Evolutionary conservation across 257 asterid genomes (phyloP), one percentile per base, ranked within the genome.

Genomic region (Salvia hispanica): DNA sequence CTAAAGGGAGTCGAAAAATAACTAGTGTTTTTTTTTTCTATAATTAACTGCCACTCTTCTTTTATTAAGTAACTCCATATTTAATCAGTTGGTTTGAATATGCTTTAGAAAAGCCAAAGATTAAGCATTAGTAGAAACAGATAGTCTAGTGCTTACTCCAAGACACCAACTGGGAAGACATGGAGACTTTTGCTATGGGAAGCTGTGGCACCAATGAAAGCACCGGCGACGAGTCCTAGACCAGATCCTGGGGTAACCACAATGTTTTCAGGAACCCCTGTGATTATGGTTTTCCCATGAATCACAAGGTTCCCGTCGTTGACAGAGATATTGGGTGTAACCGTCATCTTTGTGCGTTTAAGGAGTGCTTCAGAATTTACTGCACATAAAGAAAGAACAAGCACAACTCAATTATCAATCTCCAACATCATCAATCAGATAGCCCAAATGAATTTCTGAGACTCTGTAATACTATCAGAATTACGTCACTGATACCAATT

Each of bases 131-230:
- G 13, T 7, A 25, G 14, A 44, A 67, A 64, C 51, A 25, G 62
- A 66, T 10, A 21, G 62, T 58, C 5, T 11, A 62, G 31, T 25
- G 45, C 96, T 77, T 77, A 92, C 98, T 92, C 96, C 58, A 92
- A 80, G 55, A 76, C 82, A 21, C 98, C 98, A 39, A 92, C 88
- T 7, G 98, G 98, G 69, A 86, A 86, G 56, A 87, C 85, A 56
- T 89, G 98, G 59, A 87, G 69, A 83, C 98, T 86, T 77, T 87
- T 87, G 88, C 83, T 82, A 43, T 84, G 74, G 18, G 90, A 83
- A 60, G 92, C 85, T 4, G 87, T 77, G 77, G 97, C 98, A 58
- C 98, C 97, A 5, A 92, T 78, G 77, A 92, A 92, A 31, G 97
- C 93, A 78, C 97, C 96, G 14, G 71, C 85, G 52, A 92, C 84